phyloP scores from a whole-genome alignment of 192 early-diverging fungal genomes.

The Linderina pennispora region DNA sequence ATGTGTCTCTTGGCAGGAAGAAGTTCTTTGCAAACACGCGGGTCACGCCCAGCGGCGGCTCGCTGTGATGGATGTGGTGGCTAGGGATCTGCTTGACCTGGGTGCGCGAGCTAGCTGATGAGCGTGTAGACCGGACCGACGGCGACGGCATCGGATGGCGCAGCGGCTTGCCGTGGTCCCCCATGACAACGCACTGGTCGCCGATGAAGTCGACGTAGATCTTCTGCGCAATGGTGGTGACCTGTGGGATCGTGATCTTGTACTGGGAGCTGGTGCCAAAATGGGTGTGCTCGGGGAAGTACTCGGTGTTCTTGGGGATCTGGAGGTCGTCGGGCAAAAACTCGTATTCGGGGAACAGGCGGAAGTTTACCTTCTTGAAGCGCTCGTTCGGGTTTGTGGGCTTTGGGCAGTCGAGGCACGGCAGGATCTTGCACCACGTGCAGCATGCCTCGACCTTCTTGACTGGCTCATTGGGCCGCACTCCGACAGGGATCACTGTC shows the following conservation, averaged over 20 bases:
- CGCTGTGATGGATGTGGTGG: conserved; percentile 3
- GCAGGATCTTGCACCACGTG: conserved; percentile 45
- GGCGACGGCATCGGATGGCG: conserved; percentile 3
- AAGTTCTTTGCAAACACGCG: conserved; percentile 43
- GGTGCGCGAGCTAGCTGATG: conserved; percentile 6
- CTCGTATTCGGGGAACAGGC: conserved; percentile 44
- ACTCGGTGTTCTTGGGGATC: conserved; percentile 26
- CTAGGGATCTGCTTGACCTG: background rate
- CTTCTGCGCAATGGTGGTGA: conserved; percentile 18
- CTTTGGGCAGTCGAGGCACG: conserved; percentile 36
- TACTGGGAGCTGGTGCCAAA: conserved; percentile 21
- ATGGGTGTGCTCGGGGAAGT: conserved; percentile 40
- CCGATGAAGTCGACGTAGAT: conserved; percentile 45
- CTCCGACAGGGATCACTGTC: conserved; percentile 27
- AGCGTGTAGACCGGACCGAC: conserved; percentile 19
- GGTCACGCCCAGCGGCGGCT: conserved; percentile 16
- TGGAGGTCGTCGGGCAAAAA: conserved; percentile 28
- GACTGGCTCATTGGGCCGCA: conserved; percentile 11
- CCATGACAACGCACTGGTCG: conserved; percentile 41
- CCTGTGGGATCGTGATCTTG: conserved; percentile 27
- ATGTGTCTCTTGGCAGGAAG: conserved; percentile 42
- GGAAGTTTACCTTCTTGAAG: conserved; percentile 38
- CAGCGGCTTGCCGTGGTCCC: conserved; percentile 25
- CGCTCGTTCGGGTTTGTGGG: conserved; percentile 39
- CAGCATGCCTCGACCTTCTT: conserved; percentile 34